These are phyloP conservation scores for Medicago ruthenica DNA, from an alignment of 306 rosid genomes.

Conservation along the genomic window DNA sequence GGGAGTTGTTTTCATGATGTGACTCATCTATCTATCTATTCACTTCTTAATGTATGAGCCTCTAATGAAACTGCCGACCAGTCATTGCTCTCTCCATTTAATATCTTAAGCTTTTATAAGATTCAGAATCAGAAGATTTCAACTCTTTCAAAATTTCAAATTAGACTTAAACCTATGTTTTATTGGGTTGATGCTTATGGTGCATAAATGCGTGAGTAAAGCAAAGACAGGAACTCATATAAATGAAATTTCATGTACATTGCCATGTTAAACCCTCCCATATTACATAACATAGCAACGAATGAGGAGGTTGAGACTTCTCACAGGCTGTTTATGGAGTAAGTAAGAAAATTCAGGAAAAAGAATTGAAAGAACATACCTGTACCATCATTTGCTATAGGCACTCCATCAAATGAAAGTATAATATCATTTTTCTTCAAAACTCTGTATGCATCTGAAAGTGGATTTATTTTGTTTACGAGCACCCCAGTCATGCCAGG, in stretches of 20 bases:
- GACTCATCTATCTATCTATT: too few relatives aligned
- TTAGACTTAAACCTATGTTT: neutral
- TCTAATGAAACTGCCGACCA: too few relatives aligned
- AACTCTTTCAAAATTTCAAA: constrained; percentile 4
- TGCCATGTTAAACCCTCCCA: constrained; percentile 17
- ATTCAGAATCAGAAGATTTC: constrained; percentile 17
- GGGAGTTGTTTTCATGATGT: too few relatives aligned
- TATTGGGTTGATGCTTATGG: constrained; percentile 4
- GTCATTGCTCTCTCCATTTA: too few relatives aligned
- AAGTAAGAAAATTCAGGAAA: constrained; percentile 28
- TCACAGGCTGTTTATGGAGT: constrained; percentile 4
- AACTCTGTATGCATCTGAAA: constrained; percentile 72
- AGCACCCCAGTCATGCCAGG: constrained; percentile 86
- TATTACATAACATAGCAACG: neutral
- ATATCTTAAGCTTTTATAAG: constrained; percentile 2
- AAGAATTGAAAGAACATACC: constrained; percentile 53
- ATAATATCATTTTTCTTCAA: constrained; percentile 90
- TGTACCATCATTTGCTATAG: constrained; percentile 93
- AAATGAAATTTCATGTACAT: neutral
- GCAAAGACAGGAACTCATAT: neutral
- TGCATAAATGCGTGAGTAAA: constrained; percentile 10
- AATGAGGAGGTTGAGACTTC: constrained; percentile 17
- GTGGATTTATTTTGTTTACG: constrained; percentile 88
- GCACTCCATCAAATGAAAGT: constrained; percentile 85
- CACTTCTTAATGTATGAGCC: too few relatives aligned